Evolutionary conservation across 2,329 filamentous ascomycete species (phyloP), one percentile per base, ranked within the genome.

Genomic region (Nigrospora oryzae): DNA sequence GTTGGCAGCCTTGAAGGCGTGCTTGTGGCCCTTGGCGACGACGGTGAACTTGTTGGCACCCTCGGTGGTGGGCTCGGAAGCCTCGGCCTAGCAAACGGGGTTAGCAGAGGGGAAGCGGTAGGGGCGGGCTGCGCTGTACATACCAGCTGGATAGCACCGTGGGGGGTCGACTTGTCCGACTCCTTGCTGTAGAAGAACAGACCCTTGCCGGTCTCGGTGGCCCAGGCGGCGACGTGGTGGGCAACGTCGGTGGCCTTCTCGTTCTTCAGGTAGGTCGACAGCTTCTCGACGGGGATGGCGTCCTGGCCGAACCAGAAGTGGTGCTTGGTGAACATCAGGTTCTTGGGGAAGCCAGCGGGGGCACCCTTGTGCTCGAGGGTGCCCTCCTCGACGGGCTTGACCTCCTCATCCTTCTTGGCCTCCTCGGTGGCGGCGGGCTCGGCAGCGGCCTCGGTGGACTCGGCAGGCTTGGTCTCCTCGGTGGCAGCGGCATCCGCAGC

Each of bases 191-290:
- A 86, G 77, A 94, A 95, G 36, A 97, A 75, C 16, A 97, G 84
- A 62, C 93, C 93, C 76, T 95, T 95, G 66, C 91, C 91, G 48
- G 91, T 96, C 75, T 95, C 82, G 56, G 82, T 83, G 51, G 91
- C 89, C 89, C 93, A 96, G 33, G 93, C 86, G 55, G 82, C 84
- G 56, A 85, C 84, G 54, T 86, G 77, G 71, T 94, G 84, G 49
- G 86, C 84, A 53, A 83, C 67, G 50, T 77, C 75, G 44, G 83
- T 75, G 46, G 83, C 75, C 83, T 96, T 96, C 79, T 95, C 89
- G 59, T 81, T 83, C 70, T 89, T 88, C 56, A 94, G 76, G 74
- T 91, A 96, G 57, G 76, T 70, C 55, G 75, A 68, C 46, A 96
- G 77, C 62, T 84, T 76, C 69, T 91, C 84, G 56, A 80, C 69